Base-by-base conservation (phyloP, 2,329 filamentous ascomycete species). In the Pestalotiopsis sp. region DNA sequence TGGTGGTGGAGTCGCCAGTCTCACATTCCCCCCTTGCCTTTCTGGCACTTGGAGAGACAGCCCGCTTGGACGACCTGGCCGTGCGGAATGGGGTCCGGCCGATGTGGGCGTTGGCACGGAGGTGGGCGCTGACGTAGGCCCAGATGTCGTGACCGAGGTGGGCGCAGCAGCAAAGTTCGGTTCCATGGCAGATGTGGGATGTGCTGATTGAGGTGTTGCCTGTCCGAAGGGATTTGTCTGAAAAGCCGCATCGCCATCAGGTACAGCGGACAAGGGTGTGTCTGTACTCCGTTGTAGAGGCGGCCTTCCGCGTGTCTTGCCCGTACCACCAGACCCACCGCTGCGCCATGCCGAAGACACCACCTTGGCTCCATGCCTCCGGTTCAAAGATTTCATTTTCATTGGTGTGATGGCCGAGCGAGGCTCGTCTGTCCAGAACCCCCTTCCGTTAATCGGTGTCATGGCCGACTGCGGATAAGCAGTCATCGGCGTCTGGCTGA, bases 291-390 rank as follows among this genome's bases (percentile, higher is more conserved):
- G 87, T 73, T 91, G 93, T 68, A 90, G 92, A 0, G 93, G 93
- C 57, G 95, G 95, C 69, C 95, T 86, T 6, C 95, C 94, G 72
- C 94, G 86, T 14, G 92, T 85, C 78, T 95, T 97, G 2, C 91
- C 91, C 4, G 86, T 88, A 1, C 88, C 82, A 13, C 89, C 84
- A 52, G 86, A 84, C 17, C 88, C 88, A 69, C 87, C 89, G 71
- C 89, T 89, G 67, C 92, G 90, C 95, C 95, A 98, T 0, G 95
- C 95, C 11, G 94, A 97, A 0, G 94, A 97, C 0, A 97, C 93
- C 6, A 93, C 94, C 75, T 89, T 89, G 0, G 94, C 92, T 0
- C 94, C 94, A 77, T 97, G 92, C 4, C 93, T 88, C 67, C 91
- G 85, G 67, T 87, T 78, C 0, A 78, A 80, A 5, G 84, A 79